A percentile compares a stretch with the other conserved stretches of the same genome.
Evolutionary conservation across 306 rosid species (phyloP).

Genomic region (Citrullus amarus): DNA sequence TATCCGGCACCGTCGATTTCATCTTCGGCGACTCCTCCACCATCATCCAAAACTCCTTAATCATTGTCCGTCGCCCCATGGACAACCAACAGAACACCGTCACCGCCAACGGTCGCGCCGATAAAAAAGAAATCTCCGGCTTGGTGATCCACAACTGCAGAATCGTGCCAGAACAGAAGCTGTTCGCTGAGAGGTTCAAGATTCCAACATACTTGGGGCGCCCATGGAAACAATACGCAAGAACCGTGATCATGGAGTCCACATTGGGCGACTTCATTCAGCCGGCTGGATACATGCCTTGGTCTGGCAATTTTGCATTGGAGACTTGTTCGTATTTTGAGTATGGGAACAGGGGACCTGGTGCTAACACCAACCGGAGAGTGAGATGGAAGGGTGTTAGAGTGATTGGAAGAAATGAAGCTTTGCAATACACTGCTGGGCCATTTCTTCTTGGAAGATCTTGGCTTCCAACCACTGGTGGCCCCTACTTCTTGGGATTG

Average conservation of each 20-base stretch:
- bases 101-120: constrained; percentile 33
- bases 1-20: constrained; percentile 64
- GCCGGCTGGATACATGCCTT: constrained; percentile 28
- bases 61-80: constrained; percentile 35
- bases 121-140: constrained; percentile 8
- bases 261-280: constrained; percentile 29
- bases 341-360: constrained; percentile 44
- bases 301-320: constrained; percentile 22
- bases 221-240: constrained; percentile 50
- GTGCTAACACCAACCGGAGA: constrained; percentile 24
- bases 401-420: constrained; percentile 27
- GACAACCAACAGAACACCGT: constrained; percentile 30
- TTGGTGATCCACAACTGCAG: constrained; percentile 47
- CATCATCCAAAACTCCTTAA: constrained; percentile 42
- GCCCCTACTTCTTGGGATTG: background rate
- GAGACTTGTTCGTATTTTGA: constrained; percentile 43
- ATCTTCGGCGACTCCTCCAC: constrained; percentile 46
- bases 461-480: constrained; percentile 3
- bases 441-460: background rate
- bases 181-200: constrained; percentile 19
- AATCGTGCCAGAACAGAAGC: constrained; percentile 32
- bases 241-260: constrained; percentile 43
- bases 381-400: constrained; percentile 46
- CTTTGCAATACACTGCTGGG: constrained; percentile 25
- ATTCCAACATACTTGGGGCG: constrained; percentile 39